phyloP scores from a whole-genome alignment of 2,329 filamentous ascomycete genomes.

The Arachnomyces sp. region DNA sequence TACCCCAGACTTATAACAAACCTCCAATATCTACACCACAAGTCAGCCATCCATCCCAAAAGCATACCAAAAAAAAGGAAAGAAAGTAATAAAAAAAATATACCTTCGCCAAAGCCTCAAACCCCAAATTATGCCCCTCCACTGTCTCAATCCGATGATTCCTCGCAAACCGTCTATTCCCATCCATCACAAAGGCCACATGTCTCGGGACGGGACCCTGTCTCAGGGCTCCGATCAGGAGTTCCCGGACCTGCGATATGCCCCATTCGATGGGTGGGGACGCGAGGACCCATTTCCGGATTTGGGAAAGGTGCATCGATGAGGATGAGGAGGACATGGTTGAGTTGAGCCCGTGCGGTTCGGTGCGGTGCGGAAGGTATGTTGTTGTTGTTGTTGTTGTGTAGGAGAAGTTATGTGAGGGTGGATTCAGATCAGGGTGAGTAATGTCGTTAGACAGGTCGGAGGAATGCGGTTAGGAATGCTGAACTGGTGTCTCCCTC shows the following conservation, averaged over 20 bases:
- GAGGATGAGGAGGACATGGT: constrained; percentile 41
- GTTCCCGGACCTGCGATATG: constrained; percentile 68
- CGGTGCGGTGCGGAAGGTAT: too few species aligned
- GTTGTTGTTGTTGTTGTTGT: too few species aligned
- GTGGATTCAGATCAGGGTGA: too few species aligned
- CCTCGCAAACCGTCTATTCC: constrained; percentile 86
- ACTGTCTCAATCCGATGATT: constrained; percentile 90
- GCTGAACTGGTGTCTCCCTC: too few species aligned
- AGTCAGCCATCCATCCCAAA: neutral
- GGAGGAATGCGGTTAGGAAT: too few species aligned
- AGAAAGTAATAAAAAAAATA: constrained; percentile 21
- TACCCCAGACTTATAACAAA: constrained; percentile 96
- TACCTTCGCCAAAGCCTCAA: constrained; percentile 86
- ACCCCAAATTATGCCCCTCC: constrained; percentile 91
- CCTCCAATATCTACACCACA: constrained; percentile 67
- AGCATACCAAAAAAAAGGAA: neutral
- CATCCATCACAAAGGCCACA: constrained; percentile 99
- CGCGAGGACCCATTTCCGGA: constrained; percentile 70
- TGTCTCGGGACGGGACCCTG: constrained; percentile 91
- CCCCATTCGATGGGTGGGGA: constrained; percentile 90
- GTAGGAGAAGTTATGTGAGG: too few species aligned
- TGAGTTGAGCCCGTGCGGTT: neutral
- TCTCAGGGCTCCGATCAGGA: constrained; percentile 78
- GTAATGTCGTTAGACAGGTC: neutral
- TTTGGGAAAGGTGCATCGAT: constrained; percentile 53